Evolutionary conservation across 2,329 filamentous ascomycete genomes (phyloP), one percentile per base, ranked within the genome.

Genomic region (Aspergillus awamori): DNA sequence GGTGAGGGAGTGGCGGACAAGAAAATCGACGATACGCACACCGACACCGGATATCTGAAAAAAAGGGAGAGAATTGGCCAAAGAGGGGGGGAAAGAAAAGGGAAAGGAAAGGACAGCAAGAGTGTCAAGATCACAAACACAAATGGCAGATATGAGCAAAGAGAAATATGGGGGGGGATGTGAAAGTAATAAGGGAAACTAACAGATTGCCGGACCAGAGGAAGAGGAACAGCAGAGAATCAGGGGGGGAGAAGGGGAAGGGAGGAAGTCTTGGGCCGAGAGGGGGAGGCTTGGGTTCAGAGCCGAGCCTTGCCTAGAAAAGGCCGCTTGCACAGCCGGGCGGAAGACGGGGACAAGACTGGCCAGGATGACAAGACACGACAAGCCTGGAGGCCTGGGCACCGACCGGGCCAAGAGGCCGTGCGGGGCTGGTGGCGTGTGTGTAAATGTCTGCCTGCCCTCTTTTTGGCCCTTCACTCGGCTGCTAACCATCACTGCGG

Each of bases 241-340:
- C 15, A 58, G 58, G 45, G 58, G 55, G 51, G 62, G 39, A 57
- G 62, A 59, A 63, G 45, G 57, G 60, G 57, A 58, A 60, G 57
- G 58, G 63, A 63, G 62, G 57, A 62, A 65, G 58, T 64, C 62
- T 65, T 64, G 63, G 60, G 57, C 57, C 43, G 52, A 64, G 63
- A 60, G 56, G 63, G 59, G 62, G 57, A 64, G 56, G 58, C 60
- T 65, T 63, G 65, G 62, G 60, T 61, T 67, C 65, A 52, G 58
- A 65, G 62, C 72, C 72, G 70, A 74, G 70, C 63, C 66, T 69
- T 72, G 74, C 74, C 74, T 69, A 76, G 74, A 73, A 70, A 71
- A 73, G 64, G 58, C 66, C 65, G 65, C 66, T 67, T 66, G 65
- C 69, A 70, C 66, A 68, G 68, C 63, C 68, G 65, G 65, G 73